Conservation (phyloP, 73 alveolate species). For the Blepharisma stoltei region DNA sequence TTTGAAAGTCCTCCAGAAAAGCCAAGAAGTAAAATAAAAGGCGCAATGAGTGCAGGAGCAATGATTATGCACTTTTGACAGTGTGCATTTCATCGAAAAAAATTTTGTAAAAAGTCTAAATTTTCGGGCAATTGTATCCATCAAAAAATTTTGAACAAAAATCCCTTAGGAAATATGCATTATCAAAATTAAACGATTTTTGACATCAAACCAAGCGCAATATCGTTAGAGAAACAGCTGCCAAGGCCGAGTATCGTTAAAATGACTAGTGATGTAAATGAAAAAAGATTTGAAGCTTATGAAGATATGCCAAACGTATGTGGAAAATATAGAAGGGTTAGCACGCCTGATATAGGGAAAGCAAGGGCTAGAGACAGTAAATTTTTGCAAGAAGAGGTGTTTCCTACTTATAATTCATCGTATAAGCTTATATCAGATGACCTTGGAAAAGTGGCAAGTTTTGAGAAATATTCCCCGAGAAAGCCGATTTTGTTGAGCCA, state of each 20-base stretch:
- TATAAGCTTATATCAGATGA: background rate
- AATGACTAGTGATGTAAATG: slow-evolving; percentile 13
- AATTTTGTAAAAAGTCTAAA: too few species aligned
- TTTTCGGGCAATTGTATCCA: too few species aligned
- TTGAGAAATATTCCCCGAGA: slow-evolving; percentile 3
- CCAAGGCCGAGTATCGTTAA: slow-evolving; percentile 6
- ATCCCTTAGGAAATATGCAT: too few species aligned
- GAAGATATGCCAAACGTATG: background rate
- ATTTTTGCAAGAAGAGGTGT: background rate
- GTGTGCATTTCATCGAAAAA: too few species aligned
- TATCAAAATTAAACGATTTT: too few species aligned
- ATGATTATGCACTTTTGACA: too few species aligned
- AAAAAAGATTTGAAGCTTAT: background rate
- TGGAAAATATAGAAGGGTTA: background rate
- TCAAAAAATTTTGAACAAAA: too few species aligned
- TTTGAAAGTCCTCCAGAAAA: background rate
- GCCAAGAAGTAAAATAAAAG: background rate
- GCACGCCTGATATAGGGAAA: slow-evolving; percentile 18
- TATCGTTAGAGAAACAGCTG: slow-evolving; percentile 9
- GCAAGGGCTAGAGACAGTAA: background rate
- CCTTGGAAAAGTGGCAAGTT: background rate
- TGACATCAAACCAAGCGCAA: too few species aligned
- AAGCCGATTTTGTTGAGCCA: background rate
- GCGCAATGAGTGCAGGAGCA: too few species aligned
- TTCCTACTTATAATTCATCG: background rate